Evolutionary conservation across 805 yeast species (phyloP).

Genomic region (Kurtzmaniella cleridarum): DNA sequence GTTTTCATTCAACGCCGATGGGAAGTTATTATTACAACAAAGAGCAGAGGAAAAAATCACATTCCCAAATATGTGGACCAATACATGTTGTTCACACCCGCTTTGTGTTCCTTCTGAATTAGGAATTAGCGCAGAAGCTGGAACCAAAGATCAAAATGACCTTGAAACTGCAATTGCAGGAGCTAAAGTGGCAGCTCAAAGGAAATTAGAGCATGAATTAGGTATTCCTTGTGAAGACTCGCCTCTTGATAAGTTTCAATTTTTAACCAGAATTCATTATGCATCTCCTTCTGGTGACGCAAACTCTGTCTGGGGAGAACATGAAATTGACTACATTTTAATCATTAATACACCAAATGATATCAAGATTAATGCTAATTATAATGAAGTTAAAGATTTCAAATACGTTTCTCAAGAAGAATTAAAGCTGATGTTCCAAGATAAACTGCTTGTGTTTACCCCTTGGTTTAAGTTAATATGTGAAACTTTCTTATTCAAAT

Average conservation of each 20-base stretch:
- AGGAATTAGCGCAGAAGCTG: conserved; percentile 37
- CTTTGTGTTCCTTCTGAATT: conserved; percentile 76
- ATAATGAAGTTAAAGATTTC: conserved; percentile 71
- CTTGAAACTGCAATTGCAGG: conserved; percentile 66
- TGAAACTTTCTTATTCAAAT: conserved; percentile 79
- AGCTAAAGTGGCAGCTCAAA: conserved; percentile 80
- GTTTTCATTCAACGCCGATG: conserved; percentile 78
- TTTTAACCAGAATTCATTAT: conserved; percentile 90
- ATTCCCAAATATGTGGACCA: conserved; percentile 96
- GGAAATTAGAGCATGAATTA: conserved; percentile 89
- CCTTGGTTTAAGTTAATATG: conserved; percentile 99
- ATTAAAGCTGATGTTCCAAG: conserved; percentile 71
- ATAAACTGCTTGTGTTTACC: conserved; percentile 67
- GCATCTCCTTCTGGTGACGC: conserved; percentile 73
- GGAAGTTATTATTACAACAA: conserved; percentile 81
- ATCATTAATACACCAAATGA: conserved; percentile 56
- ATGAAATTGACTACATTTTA: conserved; percentile 92
- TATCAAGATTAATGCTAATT: conserved; percentile 58
- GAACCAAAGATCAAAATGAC: conserved; percentile 17
- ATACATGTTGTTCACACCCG: conserved; percentile 98
- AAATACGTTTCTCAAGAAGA: conserved; percentile 67
- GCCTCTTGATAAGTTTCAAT: conserved; percentile 67
- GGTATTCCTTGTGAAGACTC: conserved; percentile 66
- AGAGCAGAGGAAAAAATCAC: conserved; percentile 96
- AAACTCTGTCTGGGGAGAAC: conserved; percentile 88